Evolutionary conservation across 2,329 filamentous ascomycete species (phyloP), one percentile per base, ranked within the genome.

Genomic region (Emergomyces africanus): DNA sequence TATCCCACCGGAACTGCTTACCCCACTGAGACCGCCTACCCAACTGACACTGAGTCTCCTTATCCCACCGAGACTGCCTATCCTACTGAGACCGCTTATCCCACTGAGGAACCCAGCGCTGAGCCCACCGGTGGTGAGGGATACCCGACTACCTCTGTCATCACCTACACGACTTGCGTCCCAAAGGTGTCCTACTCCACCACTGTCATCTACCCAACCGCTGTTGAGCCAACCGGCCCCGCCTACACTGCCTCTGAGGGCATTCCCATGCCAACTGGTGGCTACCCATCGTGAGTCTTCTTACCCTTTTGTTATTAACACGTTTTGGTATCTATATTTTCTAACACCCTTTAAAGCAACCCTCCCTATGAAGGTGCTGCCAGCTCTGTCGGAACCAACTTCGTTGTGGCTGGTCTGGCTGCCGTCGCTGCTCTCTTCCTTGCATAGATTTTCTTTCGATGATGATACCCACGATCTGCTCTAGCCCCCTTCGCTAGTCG

Each of bases 131-230:
- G 54, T 28, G 48, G 48, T 28, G 28, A 60, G 8, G 55, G 57
- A 53, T 55, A 54, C 57, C 59, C 30, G 55, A 37, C 39, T 30
- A 63, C 60, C 61, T 61, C 61, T 44, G 50, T 61, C 44, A 83
- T 74, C 3, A 83, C 72, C 63, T 83, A 83, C 51, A 81, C 73
- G 28, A 80, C 76, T 68, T 83, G 80, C 37, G 70, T 74, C 25
- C 63, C 63, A 59, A 61, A 60, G 44, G 61, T 60, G 57, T 63
- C 59, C 37, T 61, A 59, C 49, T 64, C 63, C 57, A 48, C 56
- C 42, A 59, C 63, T 54, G 59, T 60, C 51, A 49, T 62, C 56
- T 48, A 54, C 56, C 63, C 63, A 49, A 58, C n/a, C n/a, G n/a
- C 62, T 23, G 50, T 5, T 23, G 30, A 25, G 50, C 60, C 59